Conservation (phyloP, 2,329 filamentous ascomycete species). For the Coleophoma eucalyptorum region DNA sequence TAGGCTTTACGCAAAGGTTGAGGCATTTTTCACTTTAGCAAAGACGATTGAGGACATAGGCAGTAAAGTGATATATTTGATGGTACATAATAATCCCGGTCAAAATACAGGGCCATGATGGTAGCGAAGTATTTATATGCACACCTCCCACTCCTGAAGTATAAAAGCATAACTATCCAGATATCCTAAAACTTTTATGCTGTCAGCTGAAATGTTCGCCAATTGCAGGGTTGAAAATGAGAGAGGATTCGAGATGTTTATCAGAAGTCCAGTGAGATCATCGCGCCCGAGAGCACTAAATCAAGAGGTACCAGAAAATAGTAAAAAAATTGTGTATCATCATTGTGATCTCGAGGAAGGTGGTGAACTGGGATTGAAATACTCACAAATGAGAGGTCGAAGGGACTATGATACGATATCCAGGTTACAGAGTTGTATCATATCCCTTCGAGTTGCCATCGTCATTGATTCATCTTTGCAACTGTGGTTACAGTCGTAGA, state of each 20-base stretch:
- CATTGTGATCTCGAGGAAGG: conserved; percentile 39
- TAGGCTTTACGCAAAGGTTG: too few relatives aligned
- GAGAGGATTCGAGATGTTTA: conserved; percentile 10
- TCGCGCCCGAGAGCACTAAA: conserved; percentile 66
- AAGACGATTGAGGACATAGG: too few relatives aligned
- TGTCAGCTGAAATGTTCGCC: background rate
- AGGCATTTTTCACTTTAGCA: too few relatives aligned
- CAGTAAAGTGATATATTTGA: too few relatives aligned
- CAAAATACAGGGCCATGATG: too few relatives aligned
- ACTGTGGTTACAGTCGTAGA: too few relatives aligned
- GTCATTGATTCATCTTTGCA: too few relatives aligned
- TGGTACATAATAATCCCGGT: too few relatives aligned
- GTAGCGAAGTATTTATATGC: too few relatives aligned
- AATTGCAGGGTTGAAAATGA: background rate
- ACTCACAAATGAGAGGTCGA: background rate
- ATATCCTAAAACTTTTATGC: background rate
- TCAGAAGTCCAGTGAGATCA: conserved; percentile 92
- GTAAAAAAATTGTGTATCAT: conserved; percentile 66
- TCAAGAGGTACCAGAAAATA: conserved; percentile 99
- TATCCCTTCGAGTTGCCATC: background rate
- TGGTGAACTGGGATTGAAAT: background rate
- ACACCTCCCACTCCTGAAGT: too few relatives aligned
- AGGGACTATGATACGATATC: background rate
- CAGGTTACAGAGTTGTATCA: too few relatives aligned
- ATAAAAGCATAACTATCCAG: too few relatives aligned